Conservation (phyloP, 169 alveolate species). For the Plasmodium fragile region DNA sequence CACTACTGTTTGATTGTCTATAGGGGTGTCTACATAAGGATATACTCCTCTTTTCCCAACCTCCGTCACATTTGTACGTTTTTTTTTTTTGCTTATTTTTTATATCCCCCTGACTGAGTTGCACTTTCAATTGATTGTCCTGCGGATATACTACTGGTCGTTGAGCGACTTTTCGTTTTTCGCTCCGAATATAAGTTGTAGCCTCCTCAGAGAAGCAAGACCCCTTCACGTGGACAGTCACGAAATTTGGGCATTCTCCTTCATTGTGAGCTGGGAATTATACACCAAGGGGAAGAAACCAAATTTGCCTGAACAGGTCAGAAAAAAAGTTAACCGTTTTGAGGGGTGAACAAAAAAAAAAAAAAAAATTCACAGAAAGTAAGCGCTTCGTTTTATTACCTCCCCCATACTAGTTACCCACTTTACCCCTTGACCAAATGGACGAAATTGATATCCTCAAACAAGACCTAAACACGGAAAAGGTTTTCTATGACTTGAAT, state of each 20-base stretch:
- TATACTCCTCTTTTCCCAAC: not conserved
- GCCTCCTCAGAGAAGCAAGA: not conserved
- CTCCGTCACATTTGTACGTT: not conserved
- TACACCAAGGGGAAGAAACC: not conserved
- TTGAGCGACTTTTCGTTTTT: not conserved
- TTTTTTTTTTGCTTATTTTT: constrained; percentile 5
- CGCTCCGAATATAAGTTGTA: not conserved
- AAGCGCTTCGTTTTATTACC: not conserved
- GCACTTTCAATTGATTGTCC: not conserved
- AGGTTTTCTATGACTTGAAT: constrained; percentile 41
- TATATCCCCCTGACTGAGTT: not conserved
- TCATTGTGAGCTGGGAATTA: not conserved
- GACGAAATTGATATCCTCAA: constrained; percentile 32
- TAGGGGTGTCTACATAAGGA: not conserved
- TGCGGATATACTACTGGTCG: not conserved
- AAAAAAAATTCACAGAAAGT: not conserved
- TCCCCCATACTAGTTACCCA: not conserved
- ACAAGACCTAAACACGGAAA: constrained; percentile 42
- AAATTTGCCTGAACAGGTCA: not conserved
- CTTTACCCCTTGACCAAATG: not conserved
- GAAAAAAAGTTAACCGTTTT: not conserved
- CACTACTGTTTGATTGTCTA: not conserved
- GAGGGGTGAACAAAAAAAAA: not conserved
- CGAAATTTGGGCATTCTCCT: not conserved
- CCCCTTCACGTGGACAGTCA: not conserved